These are phyloP conservation scores for Aspergillus nomiae DNA, from an alignment of 2,329 filamentous ascomycete genomes.

Conservation along the genomic window DNA sequence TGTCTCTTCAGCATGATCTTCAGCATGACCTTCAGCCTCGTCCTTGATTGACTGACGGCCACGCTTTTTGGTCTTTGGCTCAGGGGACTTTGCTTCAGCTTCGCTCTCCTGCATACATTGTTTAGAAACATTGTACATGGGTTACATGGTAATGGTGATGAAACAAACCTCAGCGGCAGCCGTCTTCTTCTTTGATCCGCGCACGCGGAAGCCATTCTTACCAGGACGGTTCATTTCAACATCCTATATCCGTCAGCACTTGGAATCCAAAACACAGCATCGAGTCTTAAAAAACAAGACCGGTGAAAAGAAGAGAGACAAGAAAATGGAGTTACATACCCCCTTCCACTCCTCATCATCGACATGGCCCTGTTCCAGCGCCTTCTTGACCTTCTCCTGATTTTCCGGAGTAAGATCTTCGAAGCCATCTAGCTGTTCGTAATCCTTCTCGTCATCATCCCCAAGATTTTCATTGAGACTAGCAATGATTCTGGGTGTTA, in stretches of 20 bases:
- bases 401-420: constrained; percentile 71
- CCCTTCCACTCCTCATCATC: constrained; percentile 86
- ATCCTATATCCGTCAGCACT: constrained; percentile 57
- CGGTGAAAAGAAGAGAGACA: neutral
- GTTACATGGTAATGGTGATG: neutral
- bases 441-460: constrained; percentile 55
- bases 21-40: constrained; percentile 13
- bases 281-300: neutral
- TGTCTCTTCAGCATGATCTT: constrained; percentile 18
- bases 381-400: constrained; percentile 72
- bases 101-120: constrained; percentile 13
- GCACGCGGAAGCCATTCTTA: constrained; percentile 62
- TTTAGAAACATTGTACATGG: neutral
- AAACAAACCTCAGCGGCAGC: constrained; percentile 29
- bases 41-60: constrained; percentile 16
- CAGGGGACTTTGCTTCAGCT: constrained; percentile 15
- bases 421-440: constrained; percentile 74
- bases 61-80: constrained; percentile 22
- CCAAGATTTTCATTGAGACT: constrained; percentile 59
- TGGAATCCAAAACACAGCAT: neutral
- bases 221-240: constrained; percentile 72
- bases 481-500: constrained; percentile 72
- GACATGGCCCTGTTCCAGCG: constrained; percentile 76
- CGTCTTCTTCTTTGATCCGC: constrained; percentile 38
- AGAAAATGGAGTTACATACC: constrained; percentile 54